A percentile compares a stretch with the other conserved stretches of the same genome.
phyloP scores from a whole-genome alignment of 1,284 basidiomycete genomes.

The Volvariella surrecta region DNA sequence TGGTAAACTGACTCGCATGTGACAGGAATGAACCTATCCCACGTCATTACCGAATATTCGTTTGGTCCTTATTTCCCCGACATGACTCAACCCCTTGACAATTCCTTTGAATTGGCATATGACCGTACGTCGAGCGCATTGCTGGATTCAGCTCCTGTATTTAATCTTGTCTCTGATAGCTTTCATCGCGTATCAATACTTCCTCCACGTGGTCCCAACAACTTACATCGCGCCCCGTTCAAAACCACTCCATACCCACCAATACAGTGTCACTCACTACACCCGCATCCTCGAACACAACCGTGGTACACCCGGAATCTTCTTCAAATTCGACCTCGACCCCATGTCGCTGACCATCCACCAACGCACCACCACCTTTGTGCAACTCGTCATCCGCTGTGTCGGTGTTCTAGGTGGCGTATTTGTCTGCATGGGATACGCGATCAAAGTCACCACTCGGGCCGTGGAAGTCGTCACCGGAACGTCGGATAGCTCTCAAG shows the following conservation, averaged over 20 bases:
- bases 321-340: conserved; percentile 96
- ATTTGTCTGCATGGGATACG: conserved; percentile 75
- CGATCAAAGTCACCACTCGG: conserved; percentile 57
- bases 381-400: conserved; percentile 78
- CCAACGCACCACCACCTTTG: conserved; percentile 77
- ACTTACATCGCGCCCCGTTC: conserved; percentile 74
- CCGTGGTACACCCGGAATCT: conserved; percentile 83
- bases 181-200: conserved; percentile 97
- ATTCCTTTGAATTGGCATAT: conserved; percentile 77
- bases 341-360: conserved; percentile 80
- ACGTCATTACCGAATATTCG: conserved; percentile 94
- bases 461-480: conserved; percentile 64
- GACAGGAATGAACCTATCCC: conserved; percentile 91
- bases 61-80: conserved; percentile 96
- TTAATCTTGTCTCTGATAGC: conserved; percentile 33
- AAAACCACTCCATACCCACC: conserved; percentile 69
- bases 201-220: conserved; percentile 91
- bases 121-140: conserved; percentile 53
- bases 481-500: conserved; percentile 37
- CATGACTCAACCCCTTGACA: conserved; percentile 90
- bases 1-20: background rate
- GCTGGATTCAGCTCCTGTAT: background rate
- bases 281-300: conserved; percentile 72
- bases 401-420: conserved; percentile 78
- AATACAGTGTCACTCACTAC: conserved; percentile 96